Conservation (phyloP, 345 rosid genomes). For the Erysimum cheiranthoides region DNA sequence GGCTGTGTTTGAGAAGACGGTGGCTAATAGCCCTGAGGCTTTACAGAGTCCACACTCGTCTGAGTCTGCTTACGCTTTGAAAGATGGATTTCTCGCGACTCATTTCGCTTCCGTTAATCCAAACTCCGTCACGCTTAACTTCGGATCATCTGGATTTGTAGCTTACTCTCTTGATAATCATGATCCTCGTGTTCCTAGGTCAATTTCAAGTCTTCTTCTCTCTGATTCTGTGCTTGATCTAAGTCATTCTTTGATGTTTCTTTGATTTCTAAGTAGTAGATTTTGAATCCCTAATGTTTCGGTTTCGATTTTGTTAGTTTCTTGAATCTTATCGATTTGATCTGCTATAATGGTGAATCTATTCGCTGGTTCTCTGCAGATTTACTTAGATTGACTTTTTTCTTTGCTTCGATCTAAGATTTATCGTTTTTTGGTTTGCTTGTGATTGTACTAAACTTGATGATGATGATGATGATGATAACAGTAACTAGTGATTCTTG, state of each 20-base stretch:
- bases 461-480: slow-evolving; percentile 20
- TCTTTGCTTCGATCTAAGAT: slow-evolving; percentile 7
- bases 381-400: slow-evolving; percentile 35
- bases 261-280: neutral
- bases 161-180: slow-evolving; percentile 70
- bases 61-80: slow-evolving; percentile 57
- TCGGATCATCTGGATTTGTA: slow-evolving; percentile 74
- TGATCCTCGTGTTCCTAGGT: slow-evolving; percentile 92
- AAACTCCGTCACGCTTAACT: slow-evolving; percentile 69
- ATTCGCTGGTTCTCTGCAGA: neutral
- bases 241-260: slow-evolving; percentile 14
- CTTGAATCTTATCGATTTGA: neutral
- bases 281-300: neutral
- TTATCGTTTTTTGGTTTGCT: neutral
- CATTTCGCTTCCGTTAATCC: slow-evolving; percentile 62
- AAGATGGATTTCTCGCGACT: slow-evolving; percentile 66
- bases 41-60: slow-evolving; percentile 67
- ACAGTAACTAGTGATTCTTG: neutral
- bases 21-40: slow-evolving; percentile 87
- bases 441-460: slow-evolving; percentile 1
- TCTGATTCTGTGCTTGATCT: slow-evolving; percentile 15
- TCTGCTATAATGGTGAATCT: neutral
- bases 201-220: neutral
- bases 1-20: slow-evolving; percentile 86
- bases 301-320: neutral